phyloP scores from a whole-genome alignment of 1,284 basidiomycete species.

The Cryptococcus depauperatus region DNA sequence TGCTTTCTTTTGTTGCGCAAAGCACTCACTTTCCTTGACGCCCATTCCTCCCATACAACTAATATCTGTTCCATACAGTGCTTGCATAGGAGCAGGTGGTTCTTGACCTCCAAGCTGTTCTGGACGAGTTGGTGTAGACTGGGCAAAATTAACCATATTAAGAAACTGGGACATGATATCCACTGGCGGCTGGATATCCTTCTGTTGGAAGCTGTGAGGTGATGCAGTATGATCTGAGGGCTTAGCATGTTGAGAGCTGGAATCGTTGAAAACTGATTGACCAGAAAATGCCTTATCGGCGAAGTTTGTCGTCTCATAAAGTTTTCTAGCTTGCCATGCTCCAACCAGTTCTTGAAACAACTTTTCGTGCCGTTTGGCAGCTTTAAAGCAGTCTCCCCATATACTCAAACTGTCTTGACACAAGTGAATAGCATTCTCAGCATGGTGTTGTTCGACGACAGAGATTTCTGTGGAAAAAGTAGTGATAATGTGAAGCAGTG shows the following conservation, averaged over 20 bases:
- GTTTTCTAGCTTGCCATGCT: slow-evolving; percentile 9
- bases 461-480: slow-evolving; percentile 6
- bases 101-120: neutral
- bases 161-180: slow-evolving; percentile 3
- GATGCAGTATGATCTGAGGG: too few species aligned
- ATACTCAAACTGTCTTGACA: slow-evolving; percentile 14
- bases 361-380: slow-evolving; percentile 14
- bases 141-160: neutral
- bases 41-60: neutral
- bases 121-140: neutral
- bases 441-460: slow-evolving; percentile 9
- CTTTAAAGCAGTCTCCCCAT: slow-evolving; percentile 10
- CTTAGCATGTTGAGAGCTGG: too few species aligned
- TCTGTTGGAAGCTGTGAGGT: too few species aligned
- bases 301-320: neutral
- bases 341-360: slow-evolving; percentile 16
- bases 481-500: slow-evolving; percentile 21
- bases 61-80: neutral
- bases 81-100: neutral
- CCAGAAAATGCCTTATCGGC: neutral
- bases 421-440: slow-evolving; percentile 13
- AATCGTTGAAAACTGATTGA: neutral
- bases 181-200: neutral
- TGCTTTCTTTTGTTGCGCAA: neutral
- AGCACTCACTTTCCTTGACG: neutral